Conservation (phyloP, 441 rosid species). For the Adansonia grandidieri region DNA sequence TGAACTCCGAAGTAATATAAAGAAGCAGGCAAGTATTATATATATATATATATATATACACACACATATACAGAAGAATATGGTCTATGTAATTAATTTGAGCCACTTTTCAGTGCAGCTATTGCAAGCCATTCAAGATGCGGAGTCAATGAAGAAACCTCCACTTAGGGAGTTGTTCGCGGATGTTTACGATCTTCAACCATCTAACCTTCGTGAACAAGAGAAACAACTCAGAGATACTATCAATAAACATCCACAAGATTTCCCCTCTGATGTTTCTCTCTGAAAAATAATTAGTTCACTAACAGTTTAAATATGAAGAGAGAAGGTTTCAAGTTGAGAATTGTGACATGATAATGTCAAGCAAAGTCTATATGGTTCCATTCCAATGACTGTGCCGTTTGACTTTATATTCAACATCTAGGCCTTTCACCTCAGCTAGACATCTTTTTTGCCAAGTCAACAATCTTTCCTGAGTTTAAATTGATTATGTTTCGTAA, state of each 20-base stretch:
- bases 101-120: constrained; percentile 35
- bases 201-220: constrained; percentile 62
- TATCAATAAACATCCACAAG: constrained; percentile 48
- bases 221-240: constrained; percentile 55
- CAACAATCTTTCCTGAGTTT: too few species aligned
- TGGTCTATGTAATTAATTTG: not conserved
- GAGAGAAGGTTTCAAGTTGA: not conserved
- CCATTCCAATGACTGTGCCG: too few species aligned
- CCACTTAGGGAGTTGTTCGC: constrained; percentile 55
- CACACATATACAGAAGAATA: not conserved
- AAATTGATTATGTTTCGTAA: too few species aligned
- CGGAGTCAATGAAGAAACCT: constrained; percentile 63
- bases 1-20: constrained; percentile 50
- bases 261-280: constrained; percentile 23
- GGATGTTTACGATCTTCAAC: constrained; percentile 63
- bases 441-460: too few species aligned
- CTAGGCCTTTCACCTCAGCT: too few species aligned
- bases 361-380: too few species aligned
- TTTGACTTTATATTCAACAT: too few species aligned
- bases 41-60: not conserved
- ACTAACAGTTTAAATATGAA: not conserved
- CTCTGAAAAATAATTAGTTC: not conserved
- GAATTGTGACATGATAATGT: too few species aligned
- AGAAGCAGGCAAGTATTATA: constrained; percentile 48
- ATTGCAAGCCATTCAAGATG: constrained; percentile 62